These are phyloP conservation scores for Fomitiporia mediterranea DNA, from an alignment of 1,284 basidiomycete species.

Conservation along the genomic window DNA sequence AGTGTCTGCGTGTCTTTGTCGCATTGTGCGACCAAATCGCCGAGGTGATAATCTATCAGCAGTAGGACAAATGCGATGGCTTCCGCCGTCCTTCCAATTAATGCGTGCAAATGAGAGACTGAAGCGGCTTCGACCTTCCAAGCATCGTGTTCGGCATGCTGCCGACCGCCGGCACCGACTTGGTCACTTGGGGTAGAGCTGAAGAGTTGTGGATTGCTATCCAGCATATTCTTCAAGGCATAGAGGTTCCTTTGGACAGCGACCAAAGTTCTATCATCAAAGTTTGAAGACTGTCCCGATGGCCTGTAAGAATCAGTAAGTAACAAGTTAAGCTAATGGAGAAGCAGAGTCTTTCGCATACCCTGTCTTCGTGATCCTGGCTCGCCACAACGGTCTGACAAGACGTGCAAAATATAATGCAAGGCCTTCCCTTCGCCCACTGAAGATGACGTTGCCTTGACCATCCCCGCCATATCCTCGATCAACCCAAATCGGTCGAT, in stretches of 20 bases:
- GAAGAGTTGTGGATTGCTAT: slow-evolving; percentile 75
- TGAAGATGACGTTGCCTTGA: slow-evolving; percentile 74
- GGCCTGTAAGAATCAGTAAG: slow-evolving; percentile 7
- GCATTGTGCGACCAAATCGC: slow-evolving; percentile 82
- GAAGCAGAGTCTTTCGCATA: slow-evolving; percentile 30
- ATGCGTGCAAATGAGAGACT: slow-evolving; percentile 62
- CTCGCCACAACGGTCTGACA: slow-evolving; percentile 84
- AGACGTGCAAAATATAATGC: slow-evolving; percentile 84
- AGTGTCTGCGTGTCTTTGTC: slow-evolving; percentile 64
- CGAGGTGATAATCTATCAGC: slow-evolving; percentile 85
- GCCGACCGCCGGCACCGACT: slow-evolving; percentile 46
- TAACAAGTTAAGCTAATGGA: too few species aligned
- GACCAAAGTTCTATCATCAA: slow-evolving; percentile 61
- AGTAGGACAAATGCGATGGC: slow-evolving; percentile 92
- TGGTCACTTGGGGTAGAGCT: slow-evolving; percentile 69
- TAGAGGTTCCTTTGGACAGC: slow-evolving; percentile 76
- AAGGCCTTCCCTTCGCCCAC: slow-evolving; percentile 86
- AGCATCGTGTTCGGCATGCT: slow-evolving; percentile 69
- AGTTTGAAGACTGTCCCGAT: slow-evolving; percentile 43
- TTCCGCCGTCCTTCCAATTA: slow-evolving; percentile 83
- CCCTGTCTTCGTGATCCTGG: slow-evolving; percentile 64
- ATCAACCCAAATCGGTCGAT: slow-evolving; percentile 75
- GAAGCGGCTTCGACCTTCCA: slow-evolving; percentile 87
- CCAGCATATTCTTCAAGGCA: slow-evolving; percentile 71
- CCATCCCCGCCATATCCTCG: slow-evolving; percentile 63